Evolutionary conservation across 352 stramenopile genomes (phyloP), one percentile per base, ranked within the genome.

Genomic region (Pythium dissotocum): DNA sequence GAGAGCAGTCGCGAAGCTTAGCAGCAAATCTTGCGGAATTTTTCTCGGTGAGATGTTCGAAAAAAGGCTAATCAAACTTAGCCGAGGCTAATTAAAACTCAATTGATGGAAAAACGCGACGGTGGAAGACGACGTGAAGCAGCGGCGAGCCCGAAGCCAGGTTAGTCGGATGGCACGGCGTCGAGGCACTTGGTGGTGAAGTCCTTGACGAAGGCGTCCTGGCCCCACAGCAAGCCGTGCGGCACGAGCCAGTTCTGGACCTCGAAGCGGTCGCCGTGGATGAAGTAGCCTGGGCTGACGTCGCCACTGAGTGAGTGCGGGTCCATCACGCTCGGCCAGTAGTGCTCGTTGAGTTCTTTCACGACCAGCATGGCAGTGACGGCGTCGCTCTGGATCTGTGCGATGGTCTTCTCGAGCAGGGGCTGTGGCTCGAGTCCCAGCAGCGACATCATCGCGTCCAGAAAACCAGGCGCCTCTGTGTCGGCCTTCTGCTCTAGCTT

Each of bases 201-300:
- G n/a, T n/a, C n/a, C n/a, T n/a, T n/a, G n/a, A n/a, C n/a, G n/a
- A n/a, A n/a, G n/a, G n/a, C n/a, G 42, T 51, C 42, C 18, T 51
- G 42, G 42, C 14, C 7, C 64, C 64, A 71, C 10, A 71, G 49
- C 30, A 55, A 16, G 4, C 51, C 57, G 33, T 64, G 59, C 1
- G 63, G 56, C 26, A 65, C 28, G 46, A 71, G n/a, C 64, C 57
- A 71, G 26, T 52, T 24, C 36, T 65, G 58, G 48, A 65, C 61
- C n/a, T 71, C 30, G 30, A 65, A 65, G 46, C 38, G 57, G 24
- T 71, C 64, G 8, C 64, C 57, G 5, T 14, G 32, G 14, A 48
- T 42, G 48, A 56, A 65, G 36, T 56, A 59, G 14, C 46, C 63
- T 21, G 56, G 55, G 35, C 59, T 51, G 3, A 49, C 16, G 18